phyloP scores from a whole-genome alignment of 1,284 basidiomycete species.

The Schizopora paradoxa region DNA sequence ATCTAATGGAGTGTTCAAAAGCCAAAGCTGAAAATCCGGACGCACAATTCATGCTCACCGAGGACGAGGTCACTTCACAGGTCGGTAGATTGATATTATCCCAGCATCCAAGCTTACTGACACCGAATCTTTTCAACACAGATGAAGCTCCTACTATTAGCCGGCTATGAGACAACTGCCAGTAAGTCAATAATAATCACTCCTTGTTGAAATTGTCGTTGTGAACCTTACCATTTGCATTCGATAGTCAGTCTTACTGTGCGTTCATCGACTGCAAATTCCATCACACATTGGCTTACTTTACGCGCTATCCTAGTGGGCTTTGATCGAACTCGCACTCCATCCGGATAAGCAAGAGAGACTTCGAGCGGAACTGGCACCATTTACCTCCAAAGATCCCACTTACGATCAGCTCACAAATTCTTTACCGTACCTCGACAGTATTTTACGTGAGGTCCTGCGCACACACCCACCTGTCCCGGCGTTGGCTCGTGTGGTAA shows the following conservation, averaged over 20 bases:
- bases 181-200: not conserved
- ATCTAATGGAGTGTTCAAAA: not conserved
- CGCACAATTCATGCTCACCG: not conserved
- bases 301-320: too few relatives aligned
- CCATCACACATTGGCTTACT: too few relatives aligned
- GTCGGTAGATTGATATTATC: not conserved
- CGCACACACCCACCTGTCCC: constrained; percentile 21
- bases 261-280: not conserved
- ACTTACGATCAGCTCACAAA: constrained; percentile 27
- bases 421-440: constrained; percentile 17
- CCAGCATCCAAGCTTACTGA: not conserved
- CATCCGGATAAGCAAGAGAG: constrained; percentile 25
- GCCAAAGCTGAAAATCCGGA: not conserved
- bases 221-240: not conserved
- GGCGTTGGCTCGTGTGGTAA: constrained; percentile 39
- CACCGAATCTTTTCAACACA: not conserved
- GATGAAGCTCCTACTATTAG: not conserved
- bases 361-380: constrained; percentile 25
- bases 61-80: not conserved
- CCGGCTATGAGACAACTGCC: not conserved
- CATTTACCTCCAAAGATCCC: constrained; percentile 19
- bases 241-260: not conserved
- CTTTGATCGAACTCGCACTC: constrained; percentile 24
- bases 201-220: not conserved
- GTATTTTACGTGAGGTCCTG: constrained; percentile 22